These are phyloP conservation scores for Dentipellis fragilis DNA, from an alignment of 768 basidiomycete species.

Conservation along the genomic window DNA sequence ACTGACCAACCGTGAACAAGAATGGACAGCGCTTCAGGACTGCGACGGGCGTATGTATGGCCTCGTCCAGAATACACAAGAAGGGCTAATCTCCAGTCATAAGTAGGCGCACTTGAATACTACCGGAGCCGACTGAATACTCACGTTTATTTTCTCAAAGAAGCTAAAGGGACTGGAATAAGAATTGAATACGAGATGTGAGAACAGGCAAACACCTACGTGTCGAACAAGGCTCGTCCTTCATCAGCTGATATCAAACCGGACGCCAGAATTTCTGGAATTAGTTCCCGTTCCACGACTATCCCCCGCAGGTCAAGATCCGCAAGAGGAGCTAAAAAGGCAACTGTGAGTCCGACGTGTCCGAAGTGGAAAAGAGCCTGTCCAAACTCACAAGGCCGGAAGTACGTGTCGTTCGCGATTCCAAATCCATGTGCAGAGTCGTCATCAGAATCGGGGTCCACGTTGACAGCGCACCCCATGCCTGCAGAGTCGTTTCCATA, in stretches of 20 bases:
- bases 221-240: conserved; percentile 19
- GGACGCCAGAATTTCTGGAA: conserved; percentile 22
- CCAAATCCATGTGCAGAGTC: conserved; percentile 2
- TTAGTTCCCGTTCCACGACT: conserved; percentile 22
- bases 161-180: conserved; percentile 24
- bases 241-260: conserved; percentile 22
- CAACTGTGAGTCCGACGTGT: not conserved
- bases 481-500: not conserved
- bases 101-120: conserved; percentile 16
- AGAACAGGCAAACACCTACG: conserved; percentile 13
- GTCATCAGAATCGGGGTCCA: not conserved
- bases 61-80: conserved; percentile 48
- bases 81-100: conserved; percentile 30
- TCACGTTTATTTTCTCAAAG: conserved; percentile 44
- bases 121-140: no score
- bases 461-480: not conserved
- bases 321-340: conserved; percentile 17
- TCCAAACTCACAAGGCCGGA: conserved; percentile 9
- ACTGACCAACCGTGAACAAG: conserved; percentile 51
- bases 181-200: not conserved
- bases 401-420: conserved; percentile 11
- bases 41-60: conserved; percentile 41
- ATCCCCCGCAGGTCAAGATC: conserved; percentile 23
- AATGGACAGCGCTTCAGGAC: conserved; percentile 48
- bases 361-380: not conserved